phyloP scores from a whole-genome alignment of 2,329 filamentous ascomycete species.

The Aspergillus japonicus region DNA sequence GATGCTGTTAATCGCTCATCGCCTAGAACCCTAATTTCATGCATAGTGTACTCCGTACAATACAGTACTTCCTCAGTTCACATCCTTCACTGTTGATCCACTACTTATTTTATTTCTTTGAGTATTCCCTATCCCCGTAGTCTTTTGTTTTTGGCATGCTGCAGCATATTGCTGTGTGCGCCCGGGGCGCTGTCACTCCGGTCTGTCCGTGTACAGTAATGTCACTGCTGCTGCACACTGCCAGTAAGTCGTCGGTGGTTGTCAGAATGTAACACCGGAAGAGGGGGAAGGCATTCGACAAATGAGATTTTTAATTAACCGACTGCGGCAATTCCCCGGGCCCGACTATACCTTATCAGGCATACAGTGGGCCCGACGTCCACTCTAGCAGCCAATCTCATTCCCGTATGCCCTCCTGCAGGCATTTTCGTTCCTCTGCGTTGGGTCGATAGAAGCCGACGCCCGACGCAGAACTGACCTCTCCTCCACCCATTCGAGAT shows the following conservation, averaged over 20 bases:
- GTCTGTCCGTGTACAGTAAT: too few species aligned
- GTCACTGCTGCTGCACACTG: not conserved
- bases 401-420: not conserved
- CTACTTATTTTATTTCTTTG: not conserved
- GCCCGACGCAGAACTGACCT: not conserved
- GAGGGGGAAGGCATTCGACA: not conserved
- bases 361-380: not conserved
- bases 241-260: not conserved
- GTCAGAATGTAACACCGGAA: not conserved
- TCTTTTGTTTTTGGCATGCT: not conserved
- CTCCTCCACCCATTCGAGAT: not conserved
- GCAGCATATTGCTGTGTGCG: not conserved
- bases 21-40: not conserved
- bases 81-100: not conserved
- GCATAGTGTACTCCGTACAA: too few species aligned
- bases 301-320: not conserved
- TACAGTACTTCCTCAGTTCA: not conserved
- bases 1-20: not conserved
- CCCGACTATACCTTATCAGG: not conserved
- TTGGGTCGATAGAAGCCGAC: not conserved
- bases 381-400: not conserved
- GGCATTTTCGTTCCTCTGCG: not conserved
- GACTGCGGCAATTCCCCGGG: not conserved
- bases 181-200: not conserved
- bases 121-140: too few species aligned